Conservation (phyloP, 2,329 filamentous ascomycete genomes). For the Aspergillus viridinutans region DNA sequence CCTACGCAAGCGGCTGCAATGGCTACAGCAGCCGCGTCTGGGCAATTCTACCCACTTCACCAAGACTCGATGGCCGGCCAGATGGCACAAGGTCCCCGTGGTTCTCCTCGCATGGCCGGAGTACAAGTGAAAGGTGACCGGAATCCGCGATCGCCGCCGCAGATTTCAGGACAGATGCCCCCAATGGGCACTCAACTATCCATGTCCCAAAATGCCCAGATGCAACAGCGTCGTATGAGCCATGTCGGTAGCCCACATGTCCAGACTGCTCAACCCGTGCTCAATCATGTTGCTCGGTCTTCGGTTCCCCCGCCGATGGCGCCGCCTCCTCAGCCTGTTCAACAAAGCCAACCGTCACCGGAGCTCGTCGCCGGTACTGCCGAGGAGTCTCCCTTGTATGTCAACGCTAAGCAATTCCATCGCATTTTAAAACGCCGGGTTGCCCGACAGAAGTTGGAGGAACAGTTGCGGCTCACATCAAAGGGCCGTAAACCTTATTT, state of each 20-base stretch:
- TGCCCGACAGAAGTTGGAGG: conserved; percentile 87
- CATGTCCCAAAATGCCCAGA: conserved; percentile 54
- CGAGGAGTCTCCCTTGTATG: conserved; percentile 92
- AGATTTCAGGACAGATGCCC: conserved; percentile 59
- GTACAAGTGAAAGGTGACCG: conserved; percentile 68
- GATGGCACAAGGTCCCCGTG: conserved; percentile 52
- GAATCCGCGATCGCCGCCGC: conserved; percentile 70
- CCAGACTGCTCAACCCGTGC: conserved; percentile 68
- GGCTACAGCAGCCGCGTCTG: conserved; percentile 88
- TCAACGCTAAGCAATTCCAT: conserved; percentile 98
- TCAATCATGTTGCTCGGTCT: conserved; percentile 62
- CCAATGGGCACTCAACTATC: conserved; percentile 45
- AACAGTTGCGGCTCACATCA: conserved; percentile 82
- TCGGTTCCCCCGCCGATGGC: conserved; percentile 50
- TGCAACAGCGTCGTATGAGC: conserved; percentile 66
- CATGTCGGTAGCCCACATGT: conserved; percentile 71
- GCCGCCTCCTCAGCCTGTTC: conserved; percentile 53
- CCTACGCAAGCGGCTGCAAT: conserved; percentile 86
- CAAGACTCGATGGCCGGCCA: conserved; percentile 65
- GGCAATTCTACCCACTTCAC: conserved; percentile 71
- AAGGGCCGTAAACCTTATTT: conserved; percentile 96
- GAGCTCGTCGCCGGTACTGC: conserved; percentile 69
- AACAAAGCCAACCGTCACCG: conserved; percentile 69
- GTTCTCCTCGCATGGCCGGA: conserved; percentile 72
- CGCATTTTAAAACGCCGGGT: conserved; percentile 92